Evolutionary conservation across 2,329 filamentous ascomycete species (phyloP).

Genomic region (Diplodia scrobiculata): DNA sequence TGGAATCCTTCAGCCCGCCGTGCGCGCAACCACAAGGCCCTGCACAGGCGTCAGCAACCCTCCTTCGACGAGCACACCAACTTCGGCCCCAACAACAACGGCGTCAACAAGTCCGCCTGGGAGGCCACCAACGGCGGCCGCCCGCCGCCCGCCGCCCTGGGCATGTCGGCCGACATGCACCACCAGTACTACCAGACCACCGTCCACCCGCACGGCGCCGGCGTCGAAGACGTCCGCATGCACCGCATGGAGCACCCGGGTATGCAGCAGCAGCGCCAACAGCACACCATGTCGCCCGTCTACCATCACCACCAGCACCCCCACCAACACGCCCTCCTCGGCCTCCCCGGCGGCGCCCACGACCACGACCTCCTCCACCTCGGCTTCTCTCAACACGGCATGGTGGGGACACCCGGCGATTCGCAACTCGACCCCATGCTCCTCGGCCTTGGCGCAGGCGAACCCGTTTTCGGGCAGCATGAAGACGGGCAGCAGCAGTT

Average conservation of each 20-base stretch:
- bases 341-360: constrained; percentile 47
- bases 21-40: constrained; percentile 15
- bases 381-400: constrained; percentile 29
- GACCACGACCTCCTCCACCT: constrained; percentile 38
- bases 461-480: neutral
- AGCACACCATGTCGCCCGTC: constrained; percentile 1
- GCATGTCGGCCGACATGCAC: constrained; percentile 45
- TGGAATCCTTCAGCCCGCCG: constrained; percentile 41
- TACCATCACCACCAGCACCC: constrained; percentile 32
- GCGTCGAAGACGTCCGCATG: constrained; percentile 47
- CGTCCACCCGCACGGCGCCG: constrained; percentile 47
- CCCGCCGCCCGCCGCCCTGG: constrained; percentile 52
- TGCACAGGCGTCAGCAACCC: constrained; percentile 7
- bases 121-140: constrained; percentile 56
- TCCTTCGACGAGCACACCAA: constrained; percentile 35
- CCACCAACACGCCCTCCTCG: constrained; percentile 38
- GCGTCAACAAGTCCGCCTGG: constrained; percentile 54
- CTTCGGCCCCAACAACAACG: constrained; percentile 38
- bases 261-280: constrained; percentile 17
- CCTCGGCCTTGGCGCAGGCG: constrained; percentile 35
- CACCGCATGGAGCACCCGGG: constrained; percentile 41
- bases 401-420: neutral
- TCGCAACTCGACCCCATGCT: constrained; percentile 48
- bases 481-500: constrained; percentile 5
- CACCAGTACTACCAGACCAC: constrained; percentile 55